Evolutionary conservation across 73 alveolate species (phyloP).

Genomic region (Uronychia binucleata): DNA sequence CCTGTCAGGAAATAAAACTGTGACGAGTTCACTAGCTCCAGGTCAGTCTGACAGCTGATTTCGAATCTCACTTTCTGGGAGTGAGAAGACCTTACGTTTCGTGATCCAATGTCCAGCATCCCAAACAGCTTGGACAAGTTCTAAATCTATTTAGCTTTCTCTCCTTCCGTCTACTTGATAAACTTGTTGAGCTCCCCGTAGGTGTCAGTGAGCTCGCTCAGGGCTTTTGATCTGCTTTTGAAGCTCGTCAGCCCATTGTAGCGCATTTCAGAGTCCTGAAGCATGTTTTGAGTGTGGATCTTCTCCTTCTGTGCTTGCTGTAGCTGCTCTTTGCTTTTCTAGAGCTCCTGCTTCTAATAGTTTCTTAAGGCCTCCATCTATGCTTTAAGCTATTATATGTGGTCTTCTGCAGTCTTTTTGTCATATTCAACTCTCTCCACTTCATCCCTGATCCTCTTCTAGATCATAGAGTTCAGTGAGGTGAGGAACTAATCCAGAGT

Average conservation of each 20-base stretch:
- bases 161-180: background rate
- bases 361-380: background rate
- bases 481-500: background rate
- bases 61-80: background rate
- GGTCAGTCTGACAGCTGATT: background rate
- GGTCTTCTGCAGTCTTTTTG: background rate
- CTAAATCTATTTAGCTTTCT: background rate
- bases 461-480: background rate
- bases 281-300: background rate
- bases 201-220: background rate
- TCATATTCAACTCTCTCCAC: background rate
- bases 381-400: background rate
- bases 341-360: background rate
- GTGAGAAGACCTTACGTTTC: background rate
- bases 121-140: background rate
- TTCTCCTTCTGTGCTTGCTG: background rate
- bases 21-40: background rate
- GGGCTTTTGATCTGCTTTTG: background rate
- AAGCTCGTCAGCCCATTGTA: background rate
- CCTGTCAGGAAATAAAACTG: background rate
- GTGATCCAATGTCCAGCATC: background rate
- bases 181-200: background rate
- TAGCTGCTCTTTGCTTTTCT: background rate
- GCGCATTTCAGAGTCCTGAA: background rate
- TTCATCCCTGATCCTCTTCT: background rate